Evolutionary conservation across 139 green algal species (phyloP), one percentile per base, ranked within the genome.

Genomic region (Volvox africanus): DNA sequence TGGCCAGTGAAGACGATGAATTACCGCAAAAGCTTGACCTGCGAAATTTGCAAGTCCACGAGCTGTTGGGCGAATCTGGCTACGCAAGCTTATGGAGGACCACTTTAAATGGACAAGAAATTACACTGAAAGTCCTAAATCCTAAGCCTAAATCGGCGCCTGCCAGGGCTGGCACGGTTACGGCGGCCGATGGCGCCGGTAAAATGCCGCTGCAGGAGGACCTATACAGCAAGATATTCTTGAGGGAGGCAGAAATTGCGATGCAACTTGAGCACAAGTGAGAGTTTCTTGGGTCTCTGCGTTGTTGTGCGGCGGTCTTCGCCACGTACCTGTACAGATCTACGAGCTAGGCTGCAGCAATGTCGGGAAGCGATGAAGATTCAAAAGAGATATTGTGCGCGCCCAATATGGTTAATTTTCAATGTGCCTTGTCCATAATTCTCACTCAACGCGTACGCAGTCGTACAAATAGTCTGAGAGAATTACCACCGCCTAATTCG

Each of bases 11-110:
- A 19, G 75, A 81, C 61, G 75, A 81, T 20, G 75, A 81, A 20
- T 55, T 55, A 35, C 75, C 75, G 30, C 75, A 55, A 81, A 81
- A 81, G 37, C 20, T 84, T 37, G 78, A 84, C 19, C 20, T 84
- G 78, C 32, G 28, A 11, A 14, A 30, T 18, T 32, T 84, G 78
- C 78, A 84, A 84, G 78, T 84, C 32, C 78, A 33, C 19, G 78
- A 67, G 36, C 37, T 35, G 2, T 32, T 84, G 37, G 78, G 78
- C 12, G 26, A 44, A 13, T 37, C 28, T 67, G 78, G 37, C 20
- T 84, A 21, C 22, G 36, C 78, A 24, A 84, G 37, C 20, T 67
- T 19, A 5, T 84, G 78, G 78, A 37, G 24, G 6, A 44, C 78
- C 18, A 35, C 16, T 68, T 84, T 35, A 9, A 33, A n/a, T 0